phyloP scores from a whole-genome alignment of 1,139 yeast genomes.

The Protomyces lactucae-debilis region DNA sequence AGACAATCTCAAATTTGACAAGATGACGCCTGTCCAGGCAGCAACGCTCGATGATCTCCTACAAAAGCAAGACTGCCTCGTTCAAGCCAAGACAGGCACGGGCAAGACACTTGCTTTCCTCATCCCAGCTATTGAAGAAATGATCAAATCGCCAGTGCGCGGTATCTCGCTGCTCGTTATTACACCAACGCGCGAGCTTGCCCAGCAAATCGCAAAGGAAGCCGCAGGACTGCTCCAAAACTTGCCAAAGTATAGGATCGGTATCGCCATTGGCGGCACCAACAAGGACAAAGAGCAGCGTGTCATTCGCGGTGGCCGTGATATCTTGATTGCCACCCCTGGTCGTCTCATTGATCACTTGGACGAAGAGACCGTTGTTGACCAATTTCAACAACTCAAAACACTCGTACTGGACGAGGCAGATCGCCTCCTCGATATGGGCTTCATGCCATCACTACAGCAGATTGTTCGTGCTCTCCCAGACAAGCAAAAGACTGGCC shows the following conservation, averaged over 20 bases:
- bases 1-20: slow-evolving; percentile 77
- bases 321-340: slow-evolving; percentile 90
- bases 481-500: slow-evolving; percentile 64
- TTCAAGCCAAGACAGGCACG: slow-evolving; percentile 97
- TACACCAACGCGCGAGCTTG: slow-evolving; percentile 87
- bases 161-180: slow-evolving; percentile 75
- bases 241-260: slow-evolving; percentile 62
- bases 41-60: slow-evolving; percentile 90
- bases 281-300: slow-evolving; percentile 88
- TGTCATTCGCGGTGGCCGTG: slow-evolving; percentile 81
- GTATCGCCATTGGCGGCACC: slow-evolving; percentile 97
- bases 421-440: slow-evolving; percentile 91
- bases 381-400: slow-evolving; percentile 87
- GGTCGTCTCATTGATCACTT: slow-evolving; percentile 94
- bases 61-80: slow-evolving; percentile 92
- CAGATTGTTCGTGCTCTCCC: slow-evolving; percentile 93
- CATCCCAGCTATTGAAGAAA: slow-evolving; percentile 88
- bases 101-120: slow-evolving; percentile 95
- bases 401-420: slow-evolving; percentile 86
- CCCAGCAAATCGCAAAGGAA: slow-evolving; percentile 94
- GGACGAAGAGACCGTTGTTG: slow-evolving; percentile 86
- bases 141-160: slow-evolving; percentile 79
- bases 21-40: slow-evolving; percentile 89
- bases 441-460: slow-evolving; percentile 97
- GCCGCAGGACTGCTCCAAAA: slow-evolving; percentile 93